Evolutionary conservation across 2,329 filamentous ascomycete species (phyloP).

Genomic region (Beauveria australis): DNA sequence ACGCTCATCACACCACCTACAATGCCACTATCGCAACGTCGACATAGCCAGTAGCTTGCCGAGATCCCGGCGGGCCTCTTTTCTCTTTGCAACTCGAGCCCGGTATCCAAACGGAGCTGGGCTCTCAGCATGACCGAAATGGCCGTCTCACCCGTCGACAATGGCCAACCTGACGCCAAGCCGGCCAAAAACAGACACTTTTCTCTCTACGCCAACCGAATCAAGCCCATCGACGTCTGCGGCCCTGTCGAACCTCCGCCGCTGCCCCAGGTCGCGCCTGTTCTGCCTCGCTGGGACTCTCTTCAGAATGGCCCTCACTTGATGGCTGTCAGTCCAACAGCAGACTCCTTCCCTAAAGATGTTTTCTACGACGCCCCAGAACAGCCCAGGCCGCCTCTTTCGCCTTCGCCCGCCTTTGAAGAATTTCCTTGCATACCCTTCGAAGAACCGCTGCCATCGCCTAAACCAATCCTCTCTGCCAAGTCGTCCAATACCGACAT

Average conservation of each 20-base stretch:
- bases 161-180: background rate
- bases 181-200: slow-evolving; percentile 8
- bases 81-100: background rate
- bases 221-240: slow-evolving; percentile 5
- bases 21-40: slow-evolving; percentile 7
- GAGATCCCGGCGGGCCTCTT: background rate
- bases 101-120: slow-evolving; percentile 10
- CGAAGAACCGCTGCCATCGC: slow-evolving; percentile 15
- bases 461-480: slow-evolving; percentile 21
- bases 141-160: slow-evolving; percentile 2
- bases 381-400: background rate
- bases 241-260: background rate
- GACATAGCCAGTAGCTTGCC: background rate
- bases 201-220: slow-evolving; percentile 8
- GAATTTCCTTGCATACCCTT: slow-evolving; percentile 7
- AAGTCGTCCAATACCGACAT: slow-evolving; percentile 27
- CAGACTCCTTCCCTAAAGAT: slow-evolving; percentile 4
- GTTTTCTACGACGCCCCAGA: slow-evolving; percentile 1
- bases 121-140: slow-evolving; percentile 10
- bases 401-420: background rate
- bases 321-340: background rate
- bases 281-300: slow-evolving; percentile 40
- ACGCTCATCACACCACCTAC: background rate
- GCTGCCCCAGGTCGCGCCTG: slow-evolving; percentile 21
- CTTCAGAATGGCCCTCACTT: slow-evolving; percentile 13